phyloP scores from a whole-genome alignment of 768 basidiomycete species.

The Ramaria sp. region DNA sequence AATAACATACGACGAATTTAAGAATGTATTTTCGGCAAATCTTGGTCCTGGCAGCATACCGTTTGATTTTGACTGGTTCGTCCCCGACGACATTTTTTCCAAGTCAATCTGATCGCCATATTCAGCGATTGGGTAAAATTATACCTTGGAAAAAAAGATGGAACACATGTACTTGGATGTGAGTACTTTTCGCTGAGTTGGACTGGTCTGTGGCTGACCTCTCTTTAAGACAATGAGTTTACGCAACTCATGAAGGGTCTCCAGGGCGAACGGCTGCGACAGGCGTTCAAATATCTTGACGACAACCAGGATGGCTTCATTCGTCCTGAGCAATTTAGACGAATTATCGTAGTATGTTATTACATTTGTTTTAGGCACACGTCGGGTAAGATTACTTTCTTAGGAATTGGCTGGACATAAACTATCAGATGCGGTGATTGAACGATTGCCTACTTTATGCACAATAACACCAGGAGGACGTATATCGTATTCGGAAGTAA shows the following conservation, averaged over 20 bases:
- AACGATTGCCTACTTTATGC: constrained; percentile 85
- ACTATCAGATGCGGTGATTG: constrained; percentile 86
- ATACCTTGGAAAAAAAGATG: constrained; percentile 89
- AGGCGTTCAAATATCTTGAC: constrained; percentile 91
- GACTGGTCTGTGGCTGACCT: background rate
- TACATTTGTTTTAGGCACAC: background rate
- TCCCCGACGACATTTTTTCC: constrained; percentile 6
- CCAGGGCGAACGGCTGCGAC: constrained; percentile 93
- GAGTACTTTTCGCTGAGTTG: constrained; percentile 20
- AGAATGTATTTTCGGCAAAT: constrained; percentile 77
- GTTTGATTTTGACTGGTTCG: constrained; percentile 87
- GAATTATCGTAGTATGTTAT: constrained; percentile 74
- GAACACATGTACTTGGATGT: constrained; percentile 88
- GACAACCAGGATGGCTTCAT: constrained; percentile 90
- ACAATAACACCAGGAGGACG: constrained; percentile 80
- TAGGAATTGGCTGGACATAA: constrained; percentile 97
- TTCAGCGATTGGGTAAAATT: constrained; percentile 89
- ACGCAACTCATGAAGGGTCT: constrained; percentile 98
- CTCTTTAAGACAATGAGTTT: constrained; percentile 75
- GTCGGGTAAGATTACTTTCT: background rate
- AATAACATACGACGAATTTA: constrained; percentile 93
- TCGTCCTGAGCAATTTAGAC: constrained; percentile 85
- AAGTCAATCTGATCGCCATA: background rate
- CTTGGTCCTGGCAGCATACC: constrained; percentile 74
- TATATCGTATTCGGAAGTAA: constrained; percentile 93